A percentile compares a stretch with the other conserved stretches of the same genome.
These are phyloP conservation scores for Colletotrichum plurivorum DNA, from an alignment of 2,329 filamentous ascomycete species.

Conservation along the genomic window DNA sequence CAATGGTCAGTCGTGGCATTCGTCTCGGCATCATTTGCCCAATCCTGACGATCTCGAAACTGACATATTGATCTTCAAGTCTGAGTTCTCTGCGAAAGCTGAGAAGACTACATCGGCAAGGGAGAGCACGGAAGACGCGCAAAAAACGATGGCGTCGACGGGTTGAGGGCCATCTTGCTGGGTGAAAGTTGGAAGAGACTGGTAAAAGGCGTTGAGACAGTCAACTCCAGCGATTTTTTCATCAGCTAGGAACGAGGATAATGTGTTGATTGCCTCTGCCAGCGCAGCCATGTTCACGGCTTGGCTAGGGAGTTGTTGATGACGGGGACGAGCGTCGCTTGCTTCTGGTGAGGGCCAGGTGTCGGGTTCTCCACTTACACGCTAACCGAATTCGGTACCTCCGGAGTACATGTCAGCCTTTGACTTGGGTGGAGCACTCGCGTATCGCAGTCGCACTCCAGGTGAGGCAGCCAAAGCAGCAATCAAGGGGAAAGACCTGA, in stretches of 20 bases:
- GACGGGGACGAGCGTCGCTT: neutral
- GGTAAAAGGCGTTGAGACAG: conserved; percentile 20
- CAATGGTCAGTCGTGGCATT: neutral
- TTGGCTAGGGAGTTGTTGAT: neutral
- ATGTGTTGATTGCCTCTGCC: conserved; percentile 23
- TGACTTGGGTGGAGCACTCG: neutral
- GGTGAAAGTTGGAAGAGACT: neutral
- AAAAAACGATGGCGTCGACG: conserved; percentile 36
- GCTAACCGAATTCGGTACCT: neutral
- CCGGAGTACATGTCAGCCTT: neutral
- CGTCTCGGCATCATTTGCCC: neutral
- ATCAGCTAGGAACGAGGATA: conserved; percentile 30
- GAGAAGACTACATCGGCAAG: conserved; percentile 30
- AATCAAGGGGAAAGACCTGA: no score
- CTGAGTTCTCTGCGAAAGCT: neutral
- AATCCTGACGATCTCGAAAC: neutral
- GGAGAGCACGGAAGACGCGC: conserved; percentile 36
- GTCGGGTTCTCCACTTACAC: neutral
- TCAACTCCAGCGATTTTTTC: conserved; percentile 13
- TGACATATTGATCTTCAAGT: neutral
- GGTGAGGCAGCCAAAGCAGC: no score
- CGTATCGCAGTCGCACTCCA: no score
- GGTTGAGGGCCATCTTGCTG: neutral
- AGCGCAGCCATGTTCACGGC: conserved; percentile 1
- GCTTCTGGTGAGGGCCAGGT: neutral